Evolutionary conservation across 352 stramenopile species (phyloP), one percentile per base, ranked within the genome.

Genomic region (Blastocystis sp.): DNA sequence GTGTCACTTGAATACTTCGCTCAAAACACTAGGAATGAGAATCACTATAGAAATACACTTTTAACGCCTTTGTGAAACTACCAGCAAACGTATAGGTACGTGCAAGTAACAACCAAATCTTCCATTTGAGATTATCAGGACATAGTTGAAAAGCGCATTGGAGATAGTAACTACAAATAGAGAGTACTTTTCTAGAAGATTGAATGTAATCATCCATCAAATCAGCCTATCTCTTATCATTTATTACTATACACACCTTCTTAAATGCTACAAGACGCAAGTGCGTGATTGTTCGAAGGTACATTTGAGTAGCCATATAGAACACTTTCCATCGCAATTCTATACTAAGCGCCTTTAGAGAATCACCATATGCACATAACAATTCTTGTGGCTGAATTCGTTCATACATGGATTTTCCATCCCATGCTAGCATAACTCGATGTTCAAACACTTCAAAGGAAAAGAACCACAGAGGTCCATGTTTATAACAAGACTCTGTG

Each of bases 261-360:
- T 32, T 61, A 32, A 61, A 43, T 19, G 32, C 59, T 16, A 32
- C 14, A 39, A 69, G 59, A 43, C 69, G 69, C 24, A 80, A 27
- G 14, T 80, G 69, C 43, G 49, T 42, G 43, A 80, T 11, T 24
- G 35, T 80, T 3, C 69, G 69, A 14, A 80, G 69, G 11, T 35
- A 42, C 43, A 54, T 54, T 24, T 80, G 69, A 14, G 49, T 54
- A 16, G 69, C 69, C 35, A 80, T 27, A 42, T 80, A 80, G 21
- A 58, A 80, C 9, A 80, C 69, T 52, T 80, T 80, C 69, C 69
- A 80, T 16, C 46, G 39, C 43, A 80, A 35, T 32, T 80, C 69
- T 14, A 19, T 49, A 32, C 35, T 42, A 54, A 80, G 9, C 4
- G 35, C 58, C n/a, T 39, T 27, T 32, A 80, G 43, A 12, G 69